Base-by-base conservation (phyloP, 306 rosid genomes). In the Geum urbanum region DNA sequence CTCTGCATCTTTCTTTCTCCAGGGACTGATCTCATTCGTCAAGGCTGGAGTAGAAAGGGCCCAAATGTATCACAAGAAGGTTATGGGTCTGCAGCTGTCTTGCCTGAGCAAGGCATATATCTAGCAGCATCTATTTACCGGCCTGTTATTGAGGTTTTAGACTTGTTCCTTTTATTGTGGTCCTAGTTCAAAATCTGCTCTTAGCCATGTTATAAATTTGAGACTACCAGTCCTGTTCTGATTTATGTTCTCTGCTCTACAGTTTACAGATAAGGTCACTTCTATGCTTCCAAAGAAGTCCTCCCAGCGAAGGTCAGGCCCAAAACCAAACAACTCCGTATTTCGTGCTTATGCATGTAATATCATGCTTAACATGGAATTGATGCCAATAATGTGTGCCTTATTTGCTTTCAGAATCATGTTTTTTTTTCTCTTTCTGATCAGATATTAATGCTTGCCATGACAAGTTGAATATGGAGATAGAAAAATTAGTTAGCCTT, bases 31-130 rank as follows among this genome's bases (percentile, higher is more conserved):
- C 87, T 89, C 76, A 86, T 95, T 83, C 99, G 97, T 70, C 97
- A 94, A 80, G 99, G 99, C 63, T 89, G 99, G 99, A 86, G 62
- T 82, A 87, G 92, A 87, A 89, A 81, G 84, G 92, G 96, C 66
- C 82, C 95, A 69, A 87, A 87, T 69, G 95, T 87, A 73, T 78
- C 78, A 76, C 96, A 86, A 82, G 99, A 95, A 82, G 99, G 99
- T 74, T 95, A 95, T 87, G 99, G 99, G 55, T 95, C 97, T 65
- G 95, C 96, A 47, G 86, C 96, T 55, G 89, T 95, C 84, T 82
- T 95, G 78, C 99, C 99, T 48, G 99, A 95, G 81, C 97, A 89
- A 81, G 99, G 99, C 77, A 91, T 95, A 71, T 95, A 95, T 84
- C 81, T 95, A 71, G 97, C 99, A 43, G 97, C 99, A 76, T 89